These are phyloP conservation scores for Trametopsis cervina DNA, from an alignment of 768 basidiomycete species.

Conservation along the genomic window DNA sequence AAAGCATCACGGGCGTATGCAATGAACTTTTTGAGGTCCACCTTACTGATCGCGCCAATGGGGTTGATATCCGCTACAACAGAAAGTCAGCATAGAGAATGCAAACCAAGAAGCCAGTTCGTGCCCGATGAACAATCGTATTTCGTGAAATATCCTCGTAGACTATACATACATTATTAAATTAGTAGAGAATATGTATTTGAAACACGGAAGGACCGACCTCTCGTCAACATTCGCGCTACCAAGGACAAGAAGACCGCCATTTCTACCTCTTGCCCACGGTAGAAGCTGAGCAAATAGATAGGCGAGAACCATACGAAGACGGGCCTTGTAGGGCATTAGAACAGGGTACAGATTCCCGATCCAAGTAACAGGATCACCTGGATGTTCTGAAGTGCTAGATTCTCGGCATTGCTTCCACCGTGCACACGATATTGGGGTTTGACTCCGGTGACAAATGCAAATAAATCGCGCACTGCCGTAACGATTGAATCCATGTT, in stretches of 20 bases:
- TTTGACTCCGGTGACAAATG: slow-evolving; percentile 66
- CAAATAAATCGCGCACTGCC: slow-evolving; percentile 77
- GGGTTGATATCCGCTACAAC: slow-evolving; percentile 89
- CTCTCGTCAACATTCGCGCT: slow-evolving; percentile 99
- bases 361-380: slow-evolving; percentile 26
- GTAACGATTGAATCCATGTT: slow-evolving; percentile 94
- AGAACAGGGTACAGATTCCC: neutral
- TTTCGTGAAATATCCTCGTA: slow-evolving; percentile 95
- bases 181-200: neutral
- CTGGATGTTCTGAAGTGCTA: slow-evolving; percentile 97
- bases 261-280: slow-evolving; percentile 78
- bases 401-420: slow-evolving; percentile 81
- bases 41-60: slow-evolving; percentile 97
- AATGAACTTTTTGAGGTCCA: slow-evolving; percentile 94
- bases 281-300: slow-evolving; percentile 93
- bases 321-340: slow-evolving; percentile 52
- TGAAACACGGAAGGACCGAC: slow-evolving; percentile 28
- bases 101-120: too few species aligned
- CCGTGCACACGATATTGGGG: slow-evolving; percentile 84
- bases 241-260: slow-evolving; percentile 91
- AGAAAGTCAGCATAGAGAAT: too few species aligned
- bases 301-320: slow-evolving; percentile 93
- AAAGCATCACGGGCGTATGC: slow-evolving; percentile 74
- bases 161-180: slow-evolving; percentile 36
- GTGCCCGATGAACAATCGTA: slow-evolving; percentile 91